Base-by-base conservation (phyloP, 305 asterid species). In the Lippia alba region DNA sequence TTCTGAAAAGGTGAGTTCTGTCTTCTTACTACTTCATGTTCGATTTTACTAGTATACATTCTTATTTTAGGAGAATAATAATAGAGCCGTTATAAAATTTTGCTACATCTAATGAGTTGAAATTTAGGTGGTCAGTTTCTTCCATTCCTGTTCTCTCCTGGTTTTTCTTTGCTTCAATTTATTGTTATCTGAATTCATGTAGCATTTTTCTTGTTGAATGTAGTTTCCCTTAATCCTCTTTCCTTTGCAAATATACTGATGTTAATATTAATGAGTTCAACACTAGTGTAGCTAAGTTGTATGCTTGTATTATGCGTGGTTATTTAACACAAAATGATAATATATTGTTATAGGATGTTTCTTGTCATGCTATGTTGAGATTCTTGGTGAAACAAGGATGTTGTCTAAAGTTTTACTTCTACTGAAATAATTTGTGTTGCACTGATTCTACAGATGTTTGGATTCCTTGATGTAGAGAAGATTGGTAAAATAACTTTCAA, bases 401-500 rank as follows among this genome's bases (percentile, higher is more conserved):
- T 39, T n/a, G 33, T 49, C 15, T 62, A 12, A 15, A 48, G 5
- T 56, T 57, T 18, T 68, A 34, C 64, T 72, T 58, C 56, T 66
- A 10, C 58, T 44, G 36, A 15, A 65, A 5, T 54, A 12, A 30
- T 45, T 15, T 44, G 34, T 45, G 30, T 9, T 67, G 30, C 32
- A 44, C 68, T 49, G 64, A 54, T 61, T 62, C 67, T 66, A 71
- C 97, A 92, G 99, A 90, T 95, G 64, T 92, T 95, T 83, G 85
- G 73, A 30, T 90, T 87, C 79, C 66, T 90, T 76, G 98, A 95
- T 71, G 85, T 81, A 77, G 83, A 78, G 86, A 90, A 85, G 83
- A 84, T 61, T 12, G 95, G 98, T 53, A 84, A 86, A 79, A 80
- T 90, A 70, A 81, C 92, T 56, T 95, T 95, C 66, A 92, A 89